Percentiles rank a stretch among this genome's conserved stretches.
Conservation (phyloP, 495 filamentous ascomycete genomes). For the Xylaria grammica region DNA sequence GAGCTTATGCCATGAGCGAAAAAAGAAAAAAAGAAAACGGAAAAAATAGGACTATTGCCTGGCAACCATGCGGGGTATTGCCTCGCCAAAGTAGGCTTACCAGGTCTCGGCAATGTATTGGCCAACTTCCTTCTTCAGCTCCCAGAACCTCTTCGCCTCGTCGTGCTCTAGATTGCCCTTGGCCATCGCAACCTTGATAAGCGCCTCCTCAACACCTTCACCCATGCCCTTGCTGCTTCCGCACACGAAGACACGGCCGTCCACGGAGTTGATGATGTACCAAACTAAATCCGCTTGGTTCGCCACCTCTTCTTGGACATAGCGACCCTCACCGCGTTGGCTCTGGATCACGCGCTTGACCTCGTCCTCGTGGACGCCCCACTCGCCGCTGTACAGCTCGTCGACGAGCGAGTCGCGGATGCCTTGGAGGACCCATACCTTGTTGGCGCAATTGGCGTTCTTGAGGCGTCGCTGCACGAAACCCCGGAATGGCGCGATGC, state of each 20-base stretch:
- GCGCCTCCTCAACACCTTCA: slow-evolving; percentile 86
- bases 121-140: slow-evolving; percentile 78
- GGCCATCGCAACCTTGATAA: slow-evolving; percentile 79
- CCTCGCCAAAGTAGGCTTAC: slow-evolving; percentile 34
- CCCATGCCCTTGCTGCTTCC: slow-evolving; percentile 96
- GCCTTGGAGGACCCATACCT: slow-evolving; percentile 99
- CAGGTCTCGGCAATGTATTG: slow-evolving; percentile 87
- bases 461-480: slow-evolving; percentile 94
- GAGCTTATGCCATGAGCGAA: not conserved
- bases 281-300: slow-evolving; percentile 94
- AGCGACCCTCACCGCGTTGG: slow-evolving; percentile 74
- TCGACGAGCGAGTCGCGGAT: slow-evolving; percentile 90
- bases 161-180: slow-evolving; percentile 77
- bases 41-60: not conserved
- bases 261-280: slow-evolving; percentile 91
- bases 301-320: slow-evolving; percentile 86
- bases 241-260: slow-evolving; percentile 94
- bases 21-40: too few species aligned
- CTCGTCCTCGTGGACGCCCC: slow-evolving; percentile 90
- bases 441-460: slow-evolving; percentile 97
- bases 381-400: slow-evolving; percentile 94
- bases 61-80: not conserved
- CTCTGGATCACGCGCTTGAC: slow-evolving; percentile 94
- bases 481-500: slow-evolving; percentile 94
- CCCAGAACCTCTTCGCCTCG: slow-evolving; percentile 79